A percentile compares a stretch with the other conserved stretches of the same genome.
phyloP scores from a whole-genome alignment of 192 early-diverging fungal genomes.

The Cetraspora pellucida region DNA sequence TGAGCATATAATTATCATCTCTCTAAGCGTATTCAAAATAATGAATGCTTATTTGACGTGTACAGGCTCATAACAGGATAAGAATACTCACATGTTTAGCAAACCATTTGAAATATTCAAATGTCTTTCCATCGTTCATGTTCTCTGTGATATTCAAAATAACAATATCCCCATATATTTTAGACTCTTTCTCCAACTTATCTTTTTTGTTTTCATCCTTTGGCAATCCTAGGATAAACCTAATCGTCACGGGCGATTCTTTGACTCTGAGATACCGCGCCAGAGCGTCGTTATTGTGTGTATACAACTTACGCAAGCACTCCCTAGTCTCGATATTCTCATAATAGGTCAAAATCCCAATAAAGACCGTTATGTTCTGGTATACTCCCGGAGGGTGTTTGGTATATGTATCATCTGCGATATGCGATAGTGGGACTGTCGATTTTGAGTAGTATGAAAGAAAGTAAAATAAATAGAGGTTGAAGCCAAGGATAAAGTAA shows the following conservation, averaged over 20 bases:
- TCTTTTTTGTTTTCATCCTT: background rate
- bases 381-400: background rate
- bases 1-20: background rate
- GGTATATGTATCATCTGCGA: background rate
- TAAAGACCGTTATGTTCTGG: background rate
- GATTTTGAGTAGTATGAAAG: background rate
- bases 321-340: background rate
- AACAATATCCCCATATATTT: constrained; percentile 37
- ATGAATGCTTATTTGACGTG: background rate
- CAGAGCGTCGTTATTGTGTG: background rate
- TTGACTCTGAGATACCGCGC: background rate
- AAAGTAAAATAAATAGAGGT: background rate
- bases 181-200: constrained; percentile 30
- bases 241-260: background rate
- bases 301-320: background rate
- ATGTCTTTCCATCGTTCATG: constrained; percentile 44
- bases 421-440: background rate
- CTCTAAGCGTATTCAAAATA: background rate
- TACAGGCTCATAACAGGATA: background rate
- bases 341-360: background rate
- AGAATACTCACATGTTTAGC: constrained; percentile 16
- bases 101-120: constrained; percentile 39
- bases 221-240: background rate
- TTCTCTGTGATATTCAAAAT: constrained; percentile 42
- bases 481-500: background rate